A percentile compares a stretch with the other conserved stretches of the same genome.
These are phyloP conservation scores for Rhizophora mangle DNA, from an alignment of 345 rosid species.

Conservation along the genomic window DNA sequence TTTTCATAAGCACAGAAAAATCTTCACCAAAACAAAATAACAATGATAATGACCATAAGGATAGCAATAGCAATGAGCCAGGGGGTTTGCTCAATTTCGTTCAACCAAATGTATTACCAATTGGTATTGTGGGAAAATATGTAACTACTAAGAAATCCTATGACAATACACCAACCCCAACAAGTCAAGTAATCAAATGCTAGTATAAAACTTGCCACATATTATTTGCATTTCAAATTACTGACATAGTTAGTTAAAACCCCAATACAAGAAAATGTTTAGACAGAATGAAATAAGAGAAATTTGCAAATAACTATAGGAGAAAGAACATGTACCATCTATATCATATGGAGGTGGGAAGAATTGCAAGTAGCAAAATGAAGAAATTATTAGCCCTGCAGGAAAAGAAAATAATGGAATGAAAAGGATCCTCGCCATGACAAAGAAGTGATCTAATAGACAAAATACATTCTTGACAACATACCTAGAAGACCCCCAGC, in stretches of 20 bases:
- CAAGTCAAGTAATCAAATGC: background rate
- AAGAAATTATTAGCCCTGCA: constrained; percentile 55
- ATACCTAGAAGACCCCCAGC: constrained; percentile 80
- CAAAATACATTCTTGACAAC: constrained; percentile 3
- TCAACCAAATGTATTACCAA: too few species aligned
- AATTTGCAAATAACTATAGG: background rate
- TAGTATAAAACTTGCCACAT: background rate
- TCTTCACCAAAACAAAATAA: too few species aligned
- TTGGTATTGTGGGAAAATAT: too few species aligned
- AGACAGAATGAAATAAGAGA: background rate
- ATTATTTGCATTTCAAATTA: background rate
- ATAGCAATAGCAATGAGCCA: too few species aligned
- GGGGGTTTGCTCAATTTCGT: too few species aligned
- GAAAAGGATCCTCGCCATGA: constrained; percentile 5
- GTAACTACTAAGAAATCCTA: too few species aligned
- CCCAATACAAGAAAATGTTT: background rate
- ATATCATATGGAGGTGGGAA: constrained; percentile 67
- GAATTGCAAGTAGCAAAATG: constrained; percentile 78
- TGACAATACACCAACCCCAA: too few species aligned
- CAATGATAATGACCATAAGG: too few species aligned
- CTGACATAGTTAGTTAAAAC: background rate
- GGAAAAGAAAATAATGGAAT: constrained; percentile 7
- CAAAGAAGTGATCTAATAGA: background rate
- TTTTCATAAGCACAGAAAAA: too few species aligned
- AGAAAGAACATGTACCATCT: constrained; percentile 43